A percentile compares a stretch with the other conserved stretches of the same genome.
These are phyloP conservation scores for Ustilago vetiveriae DNA, from an alignment of 1,284 basidiomycete species.

Conservation along the genomic window DNA sequence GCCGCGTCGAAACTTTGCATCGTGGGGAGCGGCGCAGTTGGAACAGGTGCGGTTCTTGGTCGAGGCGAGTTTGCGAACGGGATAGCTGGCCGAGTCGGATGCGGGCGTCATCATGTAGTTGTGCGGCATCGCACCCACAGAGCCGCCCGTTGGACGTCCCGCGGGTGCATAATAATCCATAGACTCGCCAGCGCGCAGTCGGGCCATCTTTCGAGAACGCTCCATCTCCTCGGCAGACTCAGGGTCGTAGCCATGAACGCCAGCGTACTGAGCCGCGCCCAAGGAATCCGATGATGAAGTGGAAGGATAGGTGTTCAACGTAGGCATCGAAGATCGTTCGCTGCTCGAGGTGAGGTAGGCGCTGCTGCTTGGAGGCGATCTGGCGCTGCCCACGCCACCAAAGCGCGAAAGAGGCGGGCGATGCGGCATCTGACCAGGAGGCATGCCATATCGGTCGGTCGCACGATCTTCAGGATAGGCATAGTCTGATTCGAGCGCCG, in stretches of 20 bases:
- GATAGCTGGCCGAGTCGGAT: conserved; percentile 14
- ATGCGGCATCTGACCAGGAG: conserved; percentile 8
- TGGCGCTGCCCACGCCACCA: conserved; percentile 1
- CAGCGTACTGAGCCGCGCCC: conserved; percentile 8
- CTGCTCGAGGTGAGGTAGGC: conserved; percentile 30
- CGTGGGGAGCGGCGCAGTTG: conserved; percentile 49
- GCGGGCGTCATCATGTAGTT: conserved; percentile 18
- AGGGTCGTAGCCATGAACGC: conserved; percentile 25
- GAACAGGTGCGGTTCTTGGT: conserved; percentile 53
- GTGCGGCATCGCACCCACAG: background rate
- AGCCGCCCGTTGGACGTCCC: background rate
- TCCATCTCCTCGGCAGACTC: conserved; percentile 31
- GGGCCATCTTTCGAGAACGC: conserved; percentile 25
- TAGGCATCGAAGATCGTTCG: conserved; percentile 34
- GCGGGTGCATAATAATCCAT: conserved; percentile 1
- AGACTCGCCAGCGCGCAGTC: conserved; percentile 7
- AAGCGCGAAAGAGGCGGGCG: conserved; percentile 23
- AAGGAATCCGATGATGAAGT: conserved; percentile 21
- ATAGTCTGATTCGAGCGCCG: conserved; percentile 21
- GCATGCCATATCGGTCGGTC: conserved; percentile 17
- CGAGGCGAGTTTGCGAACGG: conserved; percentile 47
- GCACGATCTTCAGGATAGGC: conserved; percentile 19
- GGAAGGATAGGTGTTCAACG: conserved; percentile 19
- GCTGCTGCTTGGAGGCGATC: conserved; percentile 21
- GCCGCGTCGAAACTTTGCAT: conserved; percentile 47